A percentile compares a stretch with the other conserved stretches of the same genome.
phyloP scores from a whole-genome alignment of 116 monocot species.

The Cymodocea nodosa region DNA sequence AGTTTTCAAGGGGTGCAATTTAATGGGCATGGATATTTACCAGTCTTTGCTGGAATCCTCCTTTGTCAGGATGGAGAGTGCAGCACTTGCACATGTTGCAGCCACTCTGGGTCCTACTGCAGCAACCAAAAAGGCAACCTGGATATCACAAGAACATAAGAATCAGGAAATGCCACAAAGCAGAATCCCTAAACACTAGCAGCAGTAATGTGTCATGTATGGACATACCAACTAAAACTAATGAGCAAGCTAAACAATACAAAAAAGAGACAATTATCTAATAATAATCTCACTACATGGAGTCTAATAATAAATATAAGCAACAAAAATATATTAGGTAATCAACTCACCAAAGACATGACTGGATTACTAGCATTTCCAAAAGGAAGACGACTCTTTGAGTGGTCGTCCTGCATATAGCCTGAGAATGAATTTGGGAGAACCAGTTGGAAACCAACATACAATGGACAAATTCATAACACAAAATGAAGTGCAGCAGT shows the following conservation, averaged over 20 bases:
- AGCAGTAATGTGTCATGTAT: too few species aligned
- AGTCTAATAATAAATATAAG: too few species aligned
- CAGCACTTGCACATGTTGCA: slow-evolving; percentile 81
- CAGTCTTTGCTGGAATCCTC: slow-evolving; percentile 32
- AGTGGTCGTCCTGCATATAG: slow-evolving; percentile 18
- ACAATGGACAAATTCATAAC: background rate
- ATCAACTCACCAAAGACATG: slow-evolving; percentile 81
- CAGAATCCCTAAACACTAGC: too few species aligned
- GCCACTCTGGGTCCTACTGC: slow-evolving; percentile 89
- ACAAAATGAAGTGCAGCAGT: background rate
- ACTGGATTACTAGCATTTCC: slow-evolving; percentile 83
- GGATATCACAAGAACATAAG: too few species aligned
- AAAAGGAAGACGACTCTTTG: slow-evolving; percentile 57
- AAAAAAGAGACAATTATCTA: too few species aligned
- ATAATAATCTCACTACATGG: too few species aligned
- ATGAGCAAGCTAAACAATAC: too few species aligned
- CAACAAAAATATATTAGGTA: background rate
- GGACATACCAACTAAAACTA: too few species aligned
- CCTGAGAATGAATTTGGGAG: background rate
- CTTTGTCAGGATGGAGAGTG: slow-evolving; percentile 56
- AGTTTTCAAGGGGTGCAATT: too few species aligned
- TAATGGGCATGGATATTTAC: background rate
- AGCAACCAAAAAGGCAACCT: slow-evolving; percentile 85
- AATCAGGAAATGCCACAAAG: too few species aligned
- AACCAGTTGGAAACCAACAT: background rate